These are phyloP conservation scores for button mushroom (Agaricus bisporus) DNA, from an alignment of 768 basidiomycete genomes.

Conservation along the genomic window DNA sequence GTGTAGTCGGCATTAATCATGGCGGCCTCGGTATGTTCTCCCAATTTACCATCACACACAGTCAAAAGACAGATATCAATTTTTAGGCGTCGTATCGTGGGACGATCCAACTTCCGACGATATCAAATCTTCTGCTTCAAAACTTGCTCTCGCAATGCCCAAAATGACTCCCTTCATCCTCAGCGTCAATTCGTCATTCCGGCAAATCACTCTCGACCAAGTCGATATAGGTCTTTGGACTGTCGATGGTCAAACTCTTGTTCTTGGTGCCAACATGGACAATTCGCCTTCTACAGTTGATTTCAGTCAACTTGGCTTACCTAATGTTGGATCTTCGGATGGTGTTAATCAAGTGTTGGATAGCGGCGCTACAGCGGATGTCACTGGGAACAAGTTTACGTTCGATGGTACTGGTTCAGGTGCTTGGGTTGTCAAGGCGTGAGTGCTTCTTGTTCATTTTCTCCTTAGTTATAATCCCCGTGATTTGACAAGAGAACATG, in stretches of 20 bases:
- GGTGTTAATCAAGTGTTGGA: conserved; percentile 26
- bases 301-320: conserved; percentile 24
- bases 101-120: conserved; percentile 45
- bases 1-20: conserved; percentile 63
- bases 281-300: conserved; percentile 28
- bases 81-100: conserved; percentile 45
- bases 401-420: conserved; percentile 37
- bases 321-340: conserved; percentile 7
- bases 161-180: conserved; percentile 43
- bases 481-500: too few relatives aligned
- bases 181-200: conserved; percentile 32
- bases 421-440: conserved; percentile 26
- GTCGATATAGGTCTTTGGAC: conserved; percentile 52
- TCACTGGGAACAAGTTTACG: conserved; percentile 20
- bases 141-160: conserved; percentile 38
- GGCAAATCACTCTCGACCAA: conserved; percentile 30
- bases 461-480: background rate
- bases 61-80: background rate
- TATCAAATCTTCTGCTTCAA: conserved; percentile 47
- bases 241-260: conserved; percentile 31
- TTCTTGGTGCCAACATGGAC: conserved; percentile 48
- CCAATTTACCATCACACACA: background rate
- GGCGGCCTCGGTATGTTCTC: conserved; percentile 45
- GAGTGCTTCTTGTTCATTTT: background rate
- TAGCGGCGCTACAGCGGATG: conserved; percentile 25